Percentiles rank a stretch among this genome's conserved stretches.
phyloP scores from a whole-genome alignment of 345 rosid species.

The Eucalyptus regnans region DNA sequence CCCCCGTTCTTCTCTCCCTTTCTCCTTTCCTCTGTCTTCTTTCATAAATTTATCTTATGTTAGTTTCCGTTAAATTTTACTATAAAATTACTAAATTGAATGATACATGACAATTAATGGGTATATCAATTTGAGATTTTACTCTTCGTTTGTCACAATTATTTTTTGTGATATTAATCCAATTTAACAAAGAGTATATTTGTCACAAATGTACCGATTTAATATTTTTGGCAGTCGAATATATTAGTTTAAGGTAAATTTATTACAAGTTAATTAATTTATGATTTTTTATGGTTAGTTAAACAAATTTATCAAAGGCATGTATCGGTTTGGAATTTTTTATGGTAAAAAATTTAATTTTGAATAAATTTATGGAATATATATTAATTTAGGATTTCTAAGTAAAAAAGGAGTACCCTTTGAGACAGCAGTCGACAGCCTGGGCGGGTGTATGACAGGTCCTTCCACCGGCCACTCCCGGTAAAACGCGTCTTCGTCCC shows the following conservation, averaged over 20 bases:
- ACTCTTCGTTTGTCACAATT: fast-evolving
- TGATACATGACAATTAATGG: fast-evolving
- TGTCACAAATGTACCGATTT: fast-evolving
- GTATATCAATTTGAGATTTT: fast-evolving
- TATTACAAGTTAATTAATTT: fast-evolving
- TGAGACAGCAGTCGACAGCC: not conserved
- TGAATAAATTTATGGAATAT: too few species aligned
- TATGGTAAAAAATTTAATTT: too few species aligned
- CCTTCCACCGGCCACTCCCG: not conserved
- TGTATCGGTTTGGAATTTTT: fast-evolving
- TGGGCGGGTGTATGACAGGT: not conserved
- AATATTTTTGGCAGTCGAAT: fast-evolving
- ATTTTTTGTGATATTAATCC: too few species aligned
- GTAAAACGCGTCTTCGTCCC: not conserved
- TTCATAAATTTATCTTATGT: too few species aligned
- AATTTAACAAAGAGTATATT: too few species aligned
- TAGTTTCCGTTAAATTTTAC: too few species aligned
- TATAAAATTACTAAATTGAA: too few species aligned
- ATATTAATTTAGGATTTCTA: too few species aligned
- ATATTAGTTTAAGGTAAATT: too few species aligned
- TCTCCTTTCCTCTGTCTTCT: too few species aligned
- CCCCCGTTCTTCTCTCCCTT: too few species aligned
- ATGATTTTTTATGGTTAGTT: fast-evolving
- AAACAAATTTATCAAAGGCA: fast-evolving
- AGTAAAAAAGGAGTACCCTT: not conserved